These are phyloP conservation scores for Cryptosporidium parvum DNA, from an alignment of 169 alveolate genomes.

Conservation along the genomic window DNA sequence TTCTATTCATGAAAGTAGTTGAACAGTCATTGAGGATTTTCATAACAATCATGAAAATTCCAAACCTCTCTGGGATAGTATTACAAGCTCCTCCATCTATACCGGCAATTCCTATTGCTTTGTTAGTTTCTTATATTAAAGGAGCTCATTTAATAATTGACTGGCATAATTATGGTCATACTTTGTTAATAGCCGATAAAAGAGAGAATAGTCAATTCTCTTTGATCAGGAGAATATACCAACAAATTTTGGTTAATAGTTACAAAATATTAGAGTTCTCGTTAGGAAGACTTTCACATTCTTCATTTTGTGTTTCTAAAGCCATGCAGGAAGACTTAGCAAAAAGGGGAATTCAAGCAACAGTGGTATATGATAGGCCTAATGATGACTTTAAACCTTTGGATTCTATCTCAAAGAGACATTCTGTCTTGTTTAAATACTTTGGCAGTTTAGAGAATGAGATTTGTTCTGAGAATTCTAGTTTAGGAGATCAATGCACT, in stretches of 20 bases:
- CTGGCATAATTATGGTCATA: conserved; percentile 93
- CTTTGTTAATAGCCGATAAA: conserved; percentile 83
- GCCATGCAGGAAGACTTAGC: conserved; percentile 87
- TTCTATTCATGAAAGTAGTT: conserved; percentile 79
- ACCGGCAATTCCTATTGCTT: conserved; percentile 83
- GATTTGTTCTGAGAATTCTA: neutral
- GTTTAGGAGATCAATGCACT: neutral
- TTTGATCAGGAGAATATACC: neutral
- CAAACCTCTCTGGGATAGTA: conserved; percentile 81
- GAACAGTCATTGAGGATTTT: conserved; percentile 81
- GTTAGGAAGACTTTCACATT: conserved; percentile 85
- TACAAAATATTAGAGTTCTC: conserved; percentile 82
- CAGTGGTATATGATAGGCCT: conserved; percentile 88
- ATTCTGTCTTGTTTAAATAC: conserved; percentile 75
- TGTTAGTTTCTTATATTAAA: conserved; percentile 78
- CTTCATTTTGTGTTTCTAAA: conserved; percentile 89
- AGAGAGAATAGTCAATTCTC: conserved; percentile 27
- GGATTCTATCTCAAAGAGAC: conserved; percentile 62
- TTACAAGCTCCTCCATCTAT: conserved; percentile 93
- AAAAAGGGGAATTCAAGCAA: conserved; percentile 83
- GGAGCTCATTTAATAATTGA: conserved; percentile 84
- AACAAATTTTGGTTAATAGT: neutral
- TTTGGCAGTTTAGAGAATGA: conserved; percentile 17
- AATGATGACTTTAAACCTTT: conserved; percentile 79
- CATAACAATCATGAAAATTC: conserved; percentile 77